Evolutionary conservation across 768 basidiomycete genomes (phyloP).

Genomic region (Albatrellus ellisii): DNA sequence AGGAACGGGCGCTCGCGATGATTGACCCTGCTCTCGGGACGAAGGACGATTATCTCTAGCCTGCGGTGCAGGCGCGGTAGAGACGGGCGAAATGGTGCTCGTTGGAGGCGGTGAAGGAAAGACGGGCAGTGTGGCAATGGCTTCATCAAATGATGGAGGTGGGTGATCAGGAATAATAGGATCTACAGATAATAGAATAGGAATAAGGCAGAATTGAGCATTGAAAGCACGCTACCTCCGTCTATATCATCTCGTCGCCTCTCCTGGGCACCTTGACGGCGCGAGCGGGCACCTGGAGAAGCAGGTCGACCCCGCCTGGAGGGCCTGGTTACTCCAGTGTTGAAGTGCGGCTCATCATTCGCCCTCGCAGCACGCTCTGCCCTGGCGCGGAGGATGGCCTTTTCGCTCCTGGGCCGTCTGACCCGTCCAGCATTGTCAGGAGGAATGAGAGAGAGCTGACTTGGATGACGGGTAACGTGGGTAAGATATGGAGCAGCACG

Average conservation of each 20-base stretch:
- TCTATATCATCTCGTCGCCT: constrained; percentile 19
- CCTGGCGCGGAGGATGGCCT: constrained; percentile 8
- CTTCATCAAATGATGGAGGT: constrained; percentile 68
- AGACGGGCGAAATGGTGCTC: too few relatives aligned
- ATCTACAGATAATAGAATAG: constrained; percentile 10
- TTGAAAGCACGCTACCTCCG: constrained; percentile 16
- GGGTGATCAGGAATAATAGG: constrained; percentile 42
- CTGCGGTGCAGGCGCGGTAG: too few relatives aligned
- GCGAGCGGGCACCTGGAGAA: constrained; percentile 8
- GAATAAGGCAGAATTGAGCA: background rate
- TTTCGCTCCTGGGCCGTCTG: constrained; percentile 27
- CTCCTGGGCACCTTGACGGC: background rate
- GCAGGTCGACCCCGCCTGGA: constrained; percentile 9
- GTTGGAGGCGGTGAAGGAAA: constrained; percentile 4
- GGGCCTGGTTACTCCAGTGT: constrained; percentile 10
- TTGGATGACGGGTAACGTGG: constrained; percentile 40
- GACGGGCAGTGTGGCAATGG: constrained; percentile 19
- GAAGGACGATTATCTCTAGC: too few relatives aligned
- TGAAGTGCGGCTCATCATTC: constrained; percentile 13
- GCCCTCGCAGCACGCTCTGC: constrained; percentile 6
- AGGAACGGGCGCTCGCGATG: background rate
- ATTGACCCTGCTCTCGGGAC: background rate
- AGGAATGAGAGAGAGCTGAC: constrained; percentile 34
- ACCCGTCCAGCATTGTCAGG: constrained; percentile 38
- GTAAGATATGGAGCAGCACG: constrained; percentile 41